These are phyloP conservation scores for Aspergillus novofumigatus DNA, from an alignment of 2,329 filamentous ascomycete genomes.

Conservation along the genomic window DNA sequence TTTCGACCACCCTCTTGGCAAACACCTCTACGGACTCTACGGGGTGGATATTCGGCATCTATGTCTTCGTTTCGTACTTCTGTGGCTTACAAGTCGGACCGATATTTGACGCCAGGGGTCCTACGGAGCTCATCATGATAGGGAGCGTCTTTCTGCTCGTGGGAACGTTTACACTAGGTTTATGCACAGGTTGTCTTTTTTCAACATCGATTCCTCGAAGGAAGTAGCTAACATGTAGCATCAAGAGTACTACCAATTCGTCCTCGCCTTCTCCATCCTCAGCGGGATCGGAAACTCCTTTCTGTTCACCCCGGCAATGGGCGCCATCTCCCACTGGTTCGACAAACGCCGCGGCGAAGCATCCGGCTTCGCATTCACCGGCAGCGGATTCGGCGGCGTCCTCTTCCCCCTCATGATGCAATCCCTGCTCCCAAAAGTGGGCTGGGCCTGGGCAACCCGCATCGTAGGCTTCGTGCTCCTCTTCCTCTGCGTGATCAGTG, in stretches of 20 bases:
- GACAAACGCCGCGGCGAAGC: conserved; percentile 29
- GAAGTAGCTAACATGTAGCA: neutral
- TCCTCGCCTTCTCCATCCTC: conserved; percentile 38
- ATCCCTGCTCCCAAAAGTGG: conserved; percentile 22
- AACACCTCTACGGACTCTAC: conserved; percentile 7
- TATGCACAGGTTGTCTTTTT: conserved; percentile 16
- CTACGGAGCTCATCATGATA: conserved; percentile 14
- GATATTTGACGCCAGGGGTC: conserved; percentile 26
- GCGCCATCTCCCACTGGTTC: conserved; percentile 31
- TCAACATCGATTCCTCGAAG: neutral
- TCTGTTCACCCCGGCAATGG: conserved; percentile 30
- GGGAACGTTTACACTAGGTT: conserved; percentile 16
- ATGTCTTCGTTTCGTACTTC: conserved; percentile 24
- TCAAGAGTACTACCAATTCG: conserved; percentile 39
- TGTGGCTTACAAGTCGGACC: conserved; percentile 25
- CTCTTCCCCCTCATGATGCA: conserved; percentile 31
- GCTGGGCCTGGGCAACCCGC: conserved; percentile 34
- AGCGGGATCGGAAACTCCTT: conserved; percentile 37
- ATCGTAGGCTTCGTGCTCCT: conserved; percentile 34
- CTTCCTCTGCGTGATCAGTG: conserved; percentile 25
- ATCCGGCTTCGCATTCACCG: conserved; percentile 32
- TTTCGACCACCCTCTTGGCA: conserved; percentile 12
- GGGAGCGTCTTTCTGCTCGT: conserved; percentile 15
- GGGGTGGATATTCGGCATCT: conserved; percentile 27
- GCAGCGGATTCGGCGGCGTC: conserved; percentile 29